Percentiles rank a stretch among this genome's conserved stretches.
Conservation (phyloP, 225 moss, liverwort and hornwort species). For the Anthoceros angustus region DNA sequence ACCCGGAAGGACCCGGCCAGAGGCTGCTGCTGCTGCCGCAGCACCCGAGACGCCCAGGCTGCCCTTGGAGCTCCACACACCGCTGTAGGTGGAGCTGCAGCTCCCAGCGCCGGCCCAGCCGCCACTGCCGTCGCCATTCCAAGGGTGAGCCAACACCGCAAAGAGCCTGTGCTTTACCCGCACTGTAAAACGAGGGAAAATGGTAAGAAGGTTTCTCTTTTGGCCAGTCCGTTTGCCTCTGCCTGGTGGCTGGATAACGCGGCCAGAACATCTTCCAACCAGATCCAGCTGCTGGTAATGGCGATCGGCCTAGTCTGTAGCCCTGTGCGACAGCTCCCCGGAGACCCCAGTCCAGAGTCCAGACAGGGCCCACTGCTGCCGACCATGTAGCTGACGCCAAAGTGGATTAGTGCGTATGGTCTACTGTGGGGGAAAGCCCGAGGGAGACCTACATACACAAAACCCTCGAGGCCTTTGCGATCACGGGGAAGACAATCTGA, state of each 20-base stretch:
- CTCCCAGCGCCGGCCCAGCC: neutral
- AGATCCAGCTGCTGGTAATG: neutral
- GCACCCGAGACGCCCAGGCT: neutral
- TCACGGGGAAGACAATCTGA: no score
- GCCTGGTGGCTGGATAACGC: neutral
- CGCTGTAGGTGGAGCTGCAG: neutral
- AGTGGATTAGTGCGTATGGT: no score
- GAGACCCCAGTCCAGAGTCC: no score
- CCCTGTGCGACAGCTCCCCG: no score
- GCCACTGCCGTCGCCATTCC: constrained; percentile 1
- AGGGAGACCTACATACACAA: no score
- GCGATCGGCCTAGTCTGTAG: no score
- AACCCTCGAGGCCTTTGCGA: no score
- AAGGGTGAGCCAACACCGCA: neutral
- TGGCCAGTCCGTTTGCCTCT: neutral
- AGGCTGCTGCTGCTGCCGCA: neutral
- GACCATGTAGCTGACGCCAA: no score
- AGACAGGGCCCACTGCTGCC: no score
- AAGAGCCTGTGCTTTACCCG: neutral
- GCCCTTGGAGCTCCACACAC: neutral
- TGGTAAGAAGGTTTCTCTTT: neutral
- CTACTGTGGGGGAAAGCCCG: no score
- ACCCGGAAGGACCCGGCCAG: neutral
- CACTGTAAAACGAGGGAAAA: neutral
- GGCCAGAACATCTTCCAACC: neutral